Percentiles rank a stretch among this genome's conserved stretches.
Conservation (phyloP, 306 rosid species). For the Ormosia semicastrata region DNA sequence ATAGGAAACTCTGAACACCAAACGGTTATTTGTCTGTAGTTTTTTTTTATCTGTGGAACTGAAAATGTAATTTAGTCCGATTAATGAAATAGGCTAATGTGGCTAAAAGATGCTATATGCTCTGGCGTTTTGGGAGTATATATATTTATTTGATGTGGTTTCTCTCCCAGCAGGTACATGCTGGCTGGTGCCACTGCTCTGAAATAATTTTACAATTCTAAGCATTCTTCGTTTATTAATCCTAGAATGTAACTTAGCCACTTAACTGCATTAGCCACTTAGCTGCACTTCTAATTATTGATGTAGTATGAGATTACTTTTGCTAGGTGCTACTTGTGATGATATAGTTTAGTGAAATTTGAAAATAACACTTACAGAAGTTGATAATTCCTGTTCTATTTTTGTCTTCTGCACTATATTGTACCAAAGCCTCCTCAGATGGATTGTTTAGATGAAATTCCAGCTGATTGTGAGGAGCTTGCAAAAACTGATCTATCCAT, state of each 20-base stretch:
- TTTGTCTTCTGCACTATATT: conserved; percentile 9
- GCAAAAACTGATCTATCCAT: conserved; percentile 25
- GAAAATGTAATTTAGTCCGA: neutral
- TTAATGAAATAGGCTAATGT: neutral
- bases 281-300: neutral
- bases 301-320: neutral
- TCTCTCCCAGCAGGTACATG: neutral
- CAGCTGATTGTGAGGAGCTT: conserved; percentile 39
- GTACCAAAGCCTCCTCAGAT: conserved; percentile 25
- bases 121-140: neutral
- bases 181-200: neutral
- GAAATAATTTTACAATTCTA: neutral
- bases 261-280: neutral
- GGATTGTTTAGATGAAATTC: conserved; percentile 41
- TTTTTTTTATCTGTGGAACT: neutral
- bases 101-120: neutral
- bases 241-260: neutral
- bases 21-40: neutral
- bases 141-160: neutral
- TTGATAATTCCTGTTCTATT: conserved; percentile 18
- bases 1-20: neutral
- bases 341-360: neutral
- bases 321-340: neutral
- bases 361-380: conserved; percentile 3
- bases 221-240: neutral